These are phyloP conservation scores for Cucumis melo DNA, from an alignment of 306 rosid genomes.

Conservation along the genomic window DNA sequence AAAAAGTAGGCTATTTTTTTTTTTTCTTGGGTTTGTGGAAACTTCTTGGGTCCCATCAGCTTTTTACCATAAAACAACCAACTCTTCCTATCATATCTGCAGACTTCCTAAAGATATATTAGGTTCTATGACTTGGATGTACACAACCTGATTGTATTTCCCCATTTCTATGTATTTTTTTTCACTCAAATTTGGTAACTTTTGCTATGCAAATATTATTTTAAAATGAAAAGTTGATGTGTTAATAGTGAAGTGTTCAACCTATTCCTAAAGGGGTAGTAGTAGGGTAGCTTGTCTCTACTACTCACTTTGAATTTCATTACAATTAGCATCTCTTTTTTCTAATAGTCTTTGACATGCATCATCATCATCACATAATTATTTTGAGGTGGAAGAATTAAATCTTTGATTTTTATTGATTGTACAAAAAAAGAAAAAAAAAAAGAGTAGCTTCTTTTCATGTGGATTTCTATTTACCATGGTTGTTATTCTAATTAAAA, in stretches of 20 bases:
- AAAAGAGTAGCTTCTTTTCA: too few relatives aligned
- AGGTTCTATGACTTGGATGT: neutral
- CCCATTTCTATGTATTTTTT: neutral
- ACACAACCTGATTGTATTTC: neutral
- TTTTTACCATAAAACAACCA: neutral
- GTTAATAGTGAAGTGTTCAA: neutral
- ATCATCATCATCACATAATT: too few relatives aligned
- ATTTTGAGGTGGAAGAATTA: too few relatives aligned
- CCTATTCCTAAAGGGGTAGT: neutral
- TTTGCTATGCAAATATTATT: neutral
- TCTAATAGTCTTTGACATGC: too few relatives aligned
- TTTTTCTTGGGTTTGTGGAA: neutral
- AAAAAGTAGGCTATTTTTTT: neutral
- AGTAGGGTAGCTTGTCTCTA: neutral
- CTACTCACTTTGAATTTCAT: neutral
- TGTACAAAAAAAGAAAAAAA: too few relatives aligned
- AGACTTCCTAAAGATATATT: neutral
- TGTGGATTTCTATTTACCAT: neutral
- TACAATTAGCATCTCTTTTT: neutral
- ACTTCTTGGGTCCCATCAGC: constrained; percentile 2
- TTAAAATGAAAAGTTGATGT: neutral
- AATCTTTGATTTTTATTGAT: too few relatives aligned
- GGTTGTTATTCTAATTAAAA: neutral
- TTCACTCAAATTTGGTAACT: neutral
- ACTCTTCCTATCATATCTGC: neutral